These are phyloP conservation scores for Aspergillus flavus DNA, from an alignment of 2,329 filamentous ascomycete genomes.

Conservation along the genomic window DNA sequence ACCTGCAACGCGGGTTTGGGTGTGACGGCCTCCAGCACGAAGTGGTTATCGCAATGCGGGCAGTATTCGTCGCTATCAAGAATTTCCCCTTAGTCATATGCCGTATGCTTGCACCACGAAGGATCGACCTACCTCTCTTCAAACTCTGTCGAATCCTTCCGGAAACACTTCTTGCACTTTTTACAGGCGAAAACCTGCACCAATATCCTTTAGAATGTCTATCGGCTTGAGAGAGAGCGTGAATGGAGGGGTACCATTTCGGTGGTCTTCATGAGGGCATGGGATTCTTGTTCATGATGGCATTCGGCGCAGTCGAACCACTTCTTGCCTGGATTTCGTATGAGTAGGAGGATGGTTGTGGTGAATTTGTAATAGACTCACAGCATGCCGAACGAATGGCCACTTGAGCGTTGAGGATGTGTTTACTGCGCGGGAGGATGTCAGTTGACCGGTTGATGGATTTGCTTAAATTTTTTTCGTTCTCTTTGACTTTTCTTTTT, in stretches of 20 bases:
- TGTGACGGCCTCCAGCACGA: slow-evolving; percentile 83
- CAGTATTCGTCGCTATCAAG: slow-evolving; percentile 84
- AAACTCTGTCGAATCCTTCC: slow-evolving; percentile 88
- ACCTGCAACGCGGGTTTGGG: slow-evolving; percentile 82
- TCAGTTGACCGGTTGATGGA: not conserved
- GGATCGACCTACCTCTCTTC: slow-evolving; percentile 67
- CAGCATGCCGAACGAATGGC: slow-evolving; percentile 95
- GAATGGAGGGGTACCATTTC: slow-evolving; percentile 67
- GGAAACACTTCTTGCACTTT: slow-evolving; percentile 98
- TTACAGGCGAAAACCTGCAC: slow-evolving; percentile 80
- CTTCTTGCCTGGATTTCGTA: slow-evolving; percentile 67
- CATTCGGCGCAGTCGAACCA: slow-evolving; percentile 99
- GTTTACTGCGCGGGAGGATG: slow-evolving; percentile 68
- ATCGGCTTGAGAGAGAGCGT: not conserved
- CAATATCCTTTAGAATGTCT: slow-evolving; percentile 17
- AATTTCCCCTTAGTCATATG: not conserved
- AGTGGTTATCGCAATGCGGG: slow-evolving; percentile 98
- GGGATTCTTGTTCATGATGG: slow-evolving; percentile 78
- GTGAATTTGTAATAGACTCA: slow-evolving; percentile 49
- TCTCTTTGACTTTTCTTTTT: not conserved
- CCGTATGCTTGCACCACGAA: not conserved
- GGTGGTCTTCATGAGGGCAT: slow-evolving; percentile 72
- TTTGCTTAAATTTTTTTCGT: not conserved
- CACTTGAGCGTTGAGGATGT: slow-evolving; percentile 97
- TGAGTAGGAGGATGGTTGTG: slow-evolving; percentile 1